Conservation (phyloP, 2,329 filamentous ascomycete species). For the Didymella keratinophila region DNA sequence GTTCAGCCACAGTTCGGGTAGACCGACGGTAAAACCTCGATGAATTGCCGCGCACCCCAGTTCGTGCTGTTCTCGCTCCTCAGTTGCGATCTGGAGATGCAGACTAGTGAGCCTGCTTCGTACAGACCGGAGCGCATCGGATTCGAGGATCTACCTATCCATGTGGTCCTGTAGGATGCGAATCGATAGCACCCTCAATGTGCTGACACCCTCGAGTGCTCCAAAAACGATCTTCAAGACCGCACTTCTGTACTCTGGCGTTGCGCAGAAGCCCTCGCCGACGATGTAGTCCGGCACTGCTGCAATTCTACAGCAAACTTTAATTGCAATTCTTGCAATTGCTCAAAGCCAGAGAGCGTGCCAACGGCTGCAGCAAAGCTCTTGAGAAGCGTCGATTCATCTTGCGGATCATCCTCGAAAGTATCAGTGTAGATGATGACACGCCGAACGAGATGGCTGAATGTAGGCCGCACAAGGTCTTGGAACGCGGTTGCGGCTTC, state of each 20-base stretch:
- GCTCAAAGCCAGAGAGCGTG: not conserved
- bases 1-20: slow-evolving; percentile 31
- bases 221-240: not conserved
- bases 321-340: not conserved
- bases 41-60: slow-evolving; percentile 21
- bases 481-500: not conserved
- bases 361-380: not conserved
- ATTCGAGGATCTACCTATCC: not conserved
- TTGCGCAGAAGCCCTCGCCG: not conserved
- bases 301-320: not conserved
- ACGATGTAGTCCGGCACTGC: not conserved
- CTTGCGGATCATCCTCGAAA: not conserved
- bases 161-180: slow-evolving; percentile 2
- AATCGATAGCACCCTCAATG: not conserved
- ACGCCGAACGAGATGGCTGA: not conserved
- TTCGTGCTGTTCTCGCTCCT: slow-evolving; percentile 17
- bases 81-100: slow-evolving; percentile 2
- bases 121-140: not conserved
- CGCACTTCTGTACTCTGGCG: not conserved
- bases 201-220: not conserved
- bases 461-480: not conserved
- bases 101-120: slow-evolving; percentile 1
- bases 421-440: not conserved
- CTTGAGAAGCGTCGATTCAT: not conserved
- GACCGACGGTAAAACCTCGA: slow-evolving; percentile 27